Evolutionary conservation across 1,284 basidiomycete species (phyloP).

Genomic region (Coniferiporia sulphurascens): DNA sequence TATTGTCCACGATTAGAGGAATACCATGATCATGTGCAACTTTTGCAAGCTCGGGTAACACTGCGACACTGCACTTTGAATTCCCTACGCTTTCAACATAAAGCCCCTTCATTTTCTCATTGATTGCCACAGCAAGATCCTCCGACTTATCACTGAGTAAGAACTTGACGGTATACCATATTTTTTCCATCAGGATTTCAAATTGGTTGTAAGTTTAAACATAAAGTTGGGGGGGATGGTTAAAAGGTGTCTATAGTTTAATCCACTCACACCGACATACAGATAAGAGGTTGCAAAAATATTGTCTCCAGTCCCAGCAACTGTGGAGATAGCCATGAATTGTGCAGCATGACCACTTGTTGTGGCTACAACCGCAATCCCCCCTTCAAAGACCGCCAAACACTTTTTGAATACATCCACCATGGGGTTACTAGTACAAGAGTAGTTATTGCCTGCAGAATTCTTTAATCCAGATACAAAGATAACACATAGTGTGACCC

Average conservation of each 20-base stretch:
- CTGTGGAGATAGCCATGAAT: constrained; percentile 69
- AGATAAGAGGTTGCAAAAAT: constrained; percentile 71
- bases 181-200: constrained; percentile 79
- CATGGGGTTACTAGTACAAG: constrained; percentile 81
- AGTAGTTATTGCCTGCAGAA: constrained; percentile 74
- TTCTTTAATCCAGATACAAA: too few species aligned
- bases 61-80: constrained; percentile 73
- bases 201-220: constrained; percentile 82
- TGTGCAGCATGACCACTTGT: constrained; percentile 81
- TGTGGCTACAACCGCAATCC: constrained; percentile 74
- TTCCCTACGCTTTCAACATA: constrained; percentile 85
- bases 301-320: too few species aligned
- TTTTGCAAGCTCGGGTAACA: constrained; percentile 73
- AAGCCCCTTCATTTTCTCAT: constrained; percentile 73
- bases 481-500: constrained; percentile 34
- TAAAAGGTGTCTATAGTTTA: constrained; percentile 59
- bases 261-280: constrained; percentile 62
- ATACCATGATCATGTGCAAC: constrained; percentile 72
- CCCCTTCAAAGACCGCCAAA: constrained; percentile 80
- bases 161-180: constrained; percentile 79
- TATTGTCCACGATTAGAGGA: constrained; percentile 86
- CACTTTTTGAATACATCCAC: constrained; percentile 85
- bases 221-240: constrained; percentile 70
- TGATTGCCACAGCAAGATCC: constrained; percentile 69
- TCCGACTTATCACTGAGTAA: constrained; percentile 59